Conservation (phyloP, 2,329 filamentous ascomycete species). For the Fusarium acutatum region DNA sequence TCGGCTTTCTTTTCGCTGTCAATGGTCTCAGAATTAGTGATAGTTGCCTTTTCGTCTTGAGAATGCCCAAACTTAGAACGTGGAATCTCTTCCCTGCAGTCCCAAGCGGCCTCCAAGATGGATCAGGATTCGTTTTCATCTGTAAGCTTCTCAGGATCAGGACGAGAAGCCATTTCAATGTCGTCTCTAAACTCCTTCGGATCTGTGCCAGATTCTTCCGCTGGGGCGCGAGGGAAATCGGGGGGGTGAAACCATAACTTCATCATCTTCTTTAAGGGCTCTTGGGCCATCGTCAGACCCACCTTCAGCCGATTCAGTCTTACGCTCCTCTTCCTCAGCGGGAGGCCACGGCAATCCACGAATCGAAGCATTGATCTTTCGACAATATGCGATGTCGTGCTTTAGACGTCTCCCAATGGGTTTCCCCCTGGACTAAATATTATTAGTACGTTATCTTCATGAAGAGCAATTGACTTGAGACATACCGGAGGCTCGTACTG, state of each 20-base stretch:
- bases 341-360: constrained; percentile 43
- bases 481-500: constrained; percentile 59
- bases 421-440: constrained; percentile 47
- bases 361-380: constrained; percentile 46
- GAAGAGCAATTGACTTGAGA: not conserved
- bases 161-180: not conserved
- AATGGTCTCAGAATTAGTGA: not conserved
- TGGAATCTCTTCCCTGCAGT: not conserved
- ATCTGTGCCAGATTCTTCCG: not conserved
- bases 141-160: not conserved
- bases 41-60: not conserved
- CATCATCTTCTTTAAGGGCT: not conserved
- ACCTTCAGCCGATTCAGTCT: not conserved
- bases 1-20: not conserved
- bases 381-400: constrained; percentile 46
- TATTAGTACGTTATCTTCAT: not conserved
- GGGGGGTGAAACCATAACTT: not conserved
- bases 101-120: not conserved
- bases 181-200: not conserved
- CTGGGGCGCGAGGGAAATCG: too few relatives aligned
- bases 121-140: not conserved
- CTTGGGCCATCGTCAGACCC: not conserved
- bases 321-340: not conserved
- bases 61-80: not conserved
- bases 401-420: constrained; percentile 49